Base-by-base conservation (phyloP, 345 rosid genomes). In the Xanthoceras sorbifolium region DNA sequence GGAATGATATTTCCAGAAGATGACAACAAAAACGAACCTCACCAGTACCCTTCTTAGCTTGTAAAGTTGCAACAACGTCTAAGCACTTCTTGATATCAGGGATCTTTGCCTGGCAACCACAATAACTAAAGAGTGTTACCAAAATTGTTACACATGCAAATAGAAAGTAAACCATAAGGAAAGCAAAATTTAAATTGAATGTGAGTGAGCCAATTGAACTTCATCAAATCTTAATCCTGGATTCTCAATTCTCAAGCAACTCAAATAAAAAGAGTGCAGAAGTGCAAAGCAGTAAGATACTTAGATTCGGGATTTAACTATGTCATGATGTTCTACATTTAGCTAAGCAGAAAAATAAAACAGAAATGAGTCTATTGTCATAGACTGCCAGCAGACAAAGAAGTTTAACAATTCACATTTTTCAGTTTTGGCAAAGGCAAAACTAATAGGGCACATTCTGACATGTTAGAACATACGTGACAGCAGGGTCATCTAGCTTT, bases 51-150 rank as follows among this genome's bases (percentile, higher is more conserved):
- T 85, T 88, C 94, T 87, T 93, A 72, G 96, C 94, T 82, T 84
- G 83, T 81, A 96, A 86, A 76, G 95, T 92, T 50, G 94, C 89
- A 75, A 93, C 95, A 44, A 89, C 87, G 79, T 92, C 94, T 71
- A 96, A 86, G 83, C 98, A 96, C 76, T 96, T 96, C 85, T 88
- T 95, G 40, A 91, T 96, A 83, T 88, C 99, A 73, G 97, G 99
- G 79, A 87, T 92, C 86, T 96, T 96, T 64, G 94, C 94, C 98
- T 93, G 85, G 61, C 26, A 79, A 60, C 40, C 75, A 77, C 9
- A 69, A 82, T 20, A 77, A 69, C 38, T 3, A 77, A 75, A 50
- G 10, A 62, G 54, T 18, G 67, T 72, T 50, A 60, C 5, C 17
- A 36, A 71, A 65, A 59, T 2, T 40, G 66, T 73, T 42, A 25